Percentiles rank a stretch among this genome's conserved stretches.
These are phyloP conservation scores for Tephrocybe sp. DNA, from an alignment of 768 basidiomycete species.

Conservation along the genomic window DNA sequence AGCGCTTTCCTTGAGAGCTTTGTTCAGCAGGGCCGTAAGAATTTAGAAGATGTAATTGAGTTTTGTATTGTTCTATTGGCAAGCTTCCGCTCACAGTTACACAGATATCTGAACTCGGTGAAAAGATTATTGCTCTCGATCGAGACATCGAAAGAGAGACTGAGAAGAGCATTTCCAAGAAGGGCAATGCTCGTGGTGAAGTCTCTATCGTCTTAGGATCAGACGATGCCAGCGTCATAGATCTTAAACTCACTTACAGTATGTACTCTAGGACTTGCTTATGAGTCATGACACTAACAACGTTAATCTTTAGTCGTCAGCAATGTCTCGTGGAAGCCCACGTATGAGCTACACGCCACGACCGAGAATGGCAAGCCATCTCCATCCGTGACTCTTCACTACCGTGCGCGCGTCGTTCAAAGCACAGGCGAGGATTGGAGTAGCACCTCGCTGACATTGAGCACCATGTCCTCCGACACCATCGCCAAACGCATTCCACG, in stretches of 20 bases:
- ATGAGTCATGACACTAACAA: background rate
- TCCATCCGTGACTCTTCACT: constrained; percentile 47
- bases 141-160: constrained; percentile 38
- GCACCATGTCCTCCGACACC: constrained; percentile 44
- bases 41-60: constrained; percentile 30
- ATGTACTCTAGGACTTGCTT: constrained; percentile 15
- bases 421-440: constrained; percentile 64
- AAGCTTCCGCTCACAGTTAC: background rate
- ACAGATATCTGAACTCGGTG: constrained; percentile 35
- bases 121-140: constrained; percentile 39
- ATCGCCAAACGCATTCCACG: constrained; percentile 33
- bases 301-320: constrained; percentile 42
- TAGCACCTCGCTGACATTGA: constrained; percentile 48
- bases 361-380: constrained; percentile 45
- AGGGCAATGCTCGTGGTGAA: constrained; percentile 31
- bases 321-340: constrained; percentile 50
- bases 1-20: constrained; percentile 41
- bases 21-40: constrained; percentile 35
- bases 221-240: constrained; percentile 33
- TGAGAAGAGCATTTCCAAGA: constrained; percentile 31
- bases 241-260: constrained; percentile 57
- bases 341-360: constrained; percentile 59
- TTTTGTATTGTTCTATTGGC: background rate
- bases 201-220: constrained; percentile 45
- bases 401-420: constrained; percentile 54